Evolutionary conservation across 2,329 filamentous ascomycete genomes (phyloP).

Genomic region (Fusarium circinatum): DNA sequence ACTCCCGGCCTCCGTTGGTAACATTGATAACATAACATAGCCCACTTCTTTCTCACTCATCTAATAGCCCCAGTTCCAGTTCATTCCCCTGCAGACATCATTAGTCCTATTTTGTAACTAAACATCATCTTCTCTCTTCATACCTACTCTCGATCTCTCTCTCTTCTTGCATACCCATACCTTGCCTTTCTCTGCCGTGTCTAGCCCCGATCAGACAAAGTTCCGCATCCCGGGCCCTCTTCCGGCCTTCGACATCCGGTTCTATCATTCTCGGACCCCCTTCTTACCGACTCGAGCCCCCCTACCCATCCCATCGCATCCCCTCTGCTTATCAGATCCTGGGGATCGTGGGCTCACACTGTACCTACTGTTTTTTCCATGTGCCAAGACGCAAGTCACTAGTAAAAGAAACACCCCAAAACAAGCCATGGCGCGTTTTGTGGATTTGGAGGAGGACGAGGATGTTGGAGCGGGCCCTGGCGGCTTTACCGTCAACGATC

Average conservation of each 20-base stretch:
- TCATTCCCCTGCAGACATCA: conserved; percentile 18
- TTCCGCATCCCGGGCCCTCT: conserved; percentile 29
- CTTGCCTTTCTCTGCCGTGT: conserved; percentile 9
- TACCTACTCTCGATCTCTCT: not conserved
- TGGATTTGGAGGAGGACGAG: conserved; percentile 45
- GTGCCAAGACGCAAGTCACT: conserved; percentile 22
- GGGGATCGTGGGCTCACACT: conserved; percentile 31
- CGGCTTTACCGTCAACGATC: conserved; percentile 24
- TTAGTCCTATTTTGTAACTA: conserved; percentile 21
- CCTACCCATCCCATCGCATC: conserved; percentile 11
- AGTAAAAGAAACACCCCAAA: conserved; percentile 1
- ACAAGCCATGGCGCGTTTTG: conserved; percentile 45
- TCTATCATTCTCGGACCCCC: conserved; percentile 36
- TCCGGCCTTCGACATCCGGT: conserved; percentile 38
- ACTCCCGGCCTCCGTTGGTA: conserved; percentile 19
- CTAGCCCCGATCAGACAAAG: conserved; percentile 25
- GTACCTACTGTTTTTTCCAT: conserved; percentile 9
- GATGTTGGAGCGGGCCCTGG: conserved; percentile 33
- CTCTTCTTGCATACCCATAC: conserved; percentile 9
- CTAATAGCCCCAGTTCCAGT: conserved; percentile 21
- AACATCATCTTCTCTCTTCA: conserved; percentile 23
- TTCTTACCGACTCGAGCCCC: conserved; percentile 1
- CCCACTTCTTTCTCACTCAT: conserved; percentile 32
- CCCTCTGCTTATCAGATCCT: conserved; percentile 45
- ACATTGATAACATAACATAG: conserved; percentile 11